These are phyloP conservation scores for Kwoniella botswanensis DNA, from an alignment of 768 basidiomycete species.

Conservation along the genomic window DNA sequence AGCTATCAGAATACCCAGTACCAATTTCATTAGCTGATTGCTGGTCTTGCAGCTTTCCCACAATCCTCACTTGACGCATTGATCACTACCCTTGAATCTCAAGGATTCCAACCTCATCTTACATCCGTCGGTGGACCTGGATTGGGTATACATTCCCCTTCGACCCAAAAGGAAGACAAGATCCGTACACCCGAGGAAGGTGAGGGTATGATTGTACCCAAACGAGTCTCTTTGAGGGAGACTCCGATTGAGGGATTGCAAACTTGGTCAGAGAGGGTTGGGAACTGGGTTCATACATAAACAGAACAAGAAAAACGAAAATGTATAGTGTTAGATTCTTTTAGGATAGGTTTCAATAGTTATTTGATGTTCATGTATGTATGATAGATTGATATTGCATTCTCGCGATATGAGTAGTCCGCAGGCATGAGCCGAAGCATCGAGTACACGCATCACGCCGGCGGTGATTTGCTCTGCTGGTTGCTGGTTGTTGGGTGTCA, in stretches of 20 bases:
- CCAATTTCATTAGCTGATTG: neutral
- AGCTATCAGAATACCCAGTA: neutral
- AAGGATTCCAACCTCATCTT: constrained; percentile 80
- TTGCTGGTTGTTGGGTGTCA: too few relatives aligned
- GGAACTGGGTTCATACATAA: constrained; percentile 37
- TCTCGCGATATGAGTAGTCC: neutral
- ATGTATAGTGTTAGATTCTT: neutral
- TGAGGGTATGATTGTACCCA: constrained; percentile 43
- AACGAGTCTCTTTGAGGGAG: constrained; percentile 41
- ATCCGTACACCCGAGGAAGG: constrained; percentile 27
- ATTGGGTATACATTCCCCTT: constrained; percentile 67
- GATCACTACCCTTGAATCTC: constrained; percentile 66
- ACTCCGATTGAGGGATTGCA: constrained; percentile 35
- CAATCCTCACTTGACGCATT: constrained; percentile 67
- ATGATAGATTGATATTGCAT: neutral
- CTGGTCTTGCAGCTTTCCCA: constrained; percentile 68
- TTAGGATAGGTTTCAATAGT: neutral
- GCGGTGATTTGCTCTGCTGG: neutral
- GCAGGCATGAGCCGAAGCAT: neutral
- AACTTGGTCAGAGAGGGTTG: constrained; percentile 43
- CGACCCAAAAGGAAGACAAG: constrained; percentile 12
- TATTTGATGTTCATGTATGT: neutral
- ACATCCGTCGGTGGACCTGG: constrained; percentile 94
- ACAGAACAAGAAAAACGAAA: neutral
- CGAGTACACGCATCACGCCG: neutral